phyloP scores from a whole-genome alignment of 306 rosid species.

The Castanea sativa region DNA sequence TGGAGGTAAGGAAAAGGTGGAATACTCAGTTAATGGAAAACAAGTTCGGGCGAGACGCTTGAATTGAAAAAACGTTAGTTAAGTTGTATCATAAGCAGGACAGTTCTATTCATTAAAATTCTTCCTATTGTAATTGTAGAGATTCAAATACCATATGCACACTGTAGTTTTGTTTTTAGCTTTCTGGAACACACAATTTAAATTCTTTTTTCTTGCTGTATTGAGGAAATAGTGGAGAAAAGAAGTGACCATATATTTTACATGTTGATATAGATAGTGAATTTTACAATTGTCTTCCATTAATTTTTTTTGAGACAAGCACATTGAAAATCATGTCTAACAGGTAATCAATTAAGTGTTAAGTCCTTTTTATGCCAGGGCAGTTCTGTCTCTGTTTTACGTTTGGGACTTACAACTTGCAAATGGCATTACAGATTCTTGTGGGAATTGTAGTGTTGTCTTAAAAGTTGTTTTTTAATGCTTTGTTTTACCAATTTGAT shows the following conservation, averaged over 20 bases:
- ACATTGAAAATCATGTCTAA: too few species aligned
- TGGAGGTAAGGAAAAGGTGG: background rate
- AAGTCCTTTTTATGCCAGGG: too few species aligned
- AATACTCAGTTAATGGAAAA: conserved; percentile 1
- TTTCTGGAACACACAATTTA: background rate
- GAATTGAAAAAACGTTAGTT: background rate
- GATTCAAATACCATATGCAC: background rate
- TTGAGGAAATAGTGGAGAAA: background rate
- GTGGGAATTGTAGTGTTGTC: too few species aligned
- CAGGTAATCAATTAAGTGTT: too few species aligned
- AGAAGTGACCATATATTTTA: background rate
- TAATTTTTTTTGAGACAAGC: background rate
- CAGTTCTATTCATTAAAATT: background rate
- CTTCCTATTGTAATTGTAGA: background rate
- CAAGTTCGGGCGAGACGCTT: background rate
- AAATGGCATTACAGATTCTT: too few species aligned
- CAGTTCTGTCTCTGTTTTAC: background rate
- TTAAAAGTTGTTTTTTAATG: too few species aligned
- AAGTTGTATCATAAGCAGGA: background rate
- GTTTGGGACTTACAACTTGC: background rate
- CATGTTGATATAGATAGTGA: background rate
- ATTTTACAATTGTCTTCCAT: background rate
- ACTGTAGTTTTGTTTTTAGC: background rate
- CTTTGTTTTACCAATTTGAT: too few species aligned
- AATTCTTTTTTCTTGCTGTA: background rate